Percentiles rank a stretch among this genome's conserved stretches.
Conservation (phyloP, 2,329 filamentous ascomycete species). For the Diplodia sapinea region DNA sequence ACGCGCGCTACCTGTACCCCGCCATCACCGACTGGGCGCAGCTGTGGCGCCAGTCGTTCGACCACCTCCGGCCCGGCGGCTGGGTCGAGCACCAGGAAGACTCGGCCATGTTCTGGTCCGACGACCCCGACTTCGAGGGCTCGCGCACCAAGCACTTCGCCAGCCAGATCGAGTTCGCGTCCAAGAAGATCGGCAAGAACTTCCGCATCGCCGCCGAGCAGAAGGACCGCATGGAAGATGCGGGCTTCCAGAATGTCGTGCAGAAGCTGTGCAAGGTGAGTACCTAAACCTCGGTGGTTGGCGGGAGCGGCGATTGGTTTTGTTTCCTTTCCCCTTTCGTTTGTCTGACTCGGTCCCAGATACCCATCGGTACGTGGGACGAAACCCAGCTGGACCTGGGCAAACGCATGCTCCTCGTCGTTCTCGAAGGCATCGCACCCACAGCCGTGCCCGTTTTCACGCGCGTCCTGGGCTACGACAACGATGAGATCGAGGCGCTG, state of each 20-base stretch:
- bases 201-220: slow-evolving; percentile 25
- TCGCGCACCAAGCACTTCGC: slow-evolving; percentile 16
- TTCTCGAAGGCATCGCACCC: slow-evolving; percentile 13
- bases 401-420: slow-evolving; percentile 21
- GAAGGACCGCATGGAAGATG: slow-evolving; percentile 36
- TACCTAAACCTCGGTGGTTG: background rate
- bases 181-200: slow-evolving; percentile 24
- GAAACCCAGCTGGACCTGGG: slow-evolving; percentile 12
- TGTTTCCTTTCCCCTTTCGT: background rate
- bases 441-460: slow-evolving; percentile 18
- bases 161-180: slow-evolving; percentile 21
- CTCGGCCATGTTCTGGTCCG: slow-evolving; percentile 29
- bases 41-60: slow-evolving; percentile 52
- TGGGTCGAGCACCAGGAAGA: slow-evolving; percentile 59
- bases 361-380: slow-evolving; percentile 22
- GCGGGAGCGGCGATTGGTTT: no score
- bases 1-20: slow-evolving; percentile 58
- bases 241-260: slow-evolving; percentile 44
- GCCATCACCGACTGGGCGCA: slow-evolving; percentile 62
- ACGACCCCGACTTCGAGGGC: slow-evolving; percentile 12
- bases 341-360: background rate
- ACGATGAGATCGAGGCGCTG: slow-evolving; percentile 4
- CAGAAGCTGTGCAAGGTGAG: slow-evolving; percentile 45
- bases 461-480: slow-evolving; percentile 12
- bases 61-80: slow-evolving; percentile 56